A percentile compares a stretch with the other conserved stretches of the same genome.
These are phyloP conservation scores for Veloporphyrellus conicus DNA, from an alignment of 1,284 basidiomycete species.

Conservation along the genomic window DNA sequence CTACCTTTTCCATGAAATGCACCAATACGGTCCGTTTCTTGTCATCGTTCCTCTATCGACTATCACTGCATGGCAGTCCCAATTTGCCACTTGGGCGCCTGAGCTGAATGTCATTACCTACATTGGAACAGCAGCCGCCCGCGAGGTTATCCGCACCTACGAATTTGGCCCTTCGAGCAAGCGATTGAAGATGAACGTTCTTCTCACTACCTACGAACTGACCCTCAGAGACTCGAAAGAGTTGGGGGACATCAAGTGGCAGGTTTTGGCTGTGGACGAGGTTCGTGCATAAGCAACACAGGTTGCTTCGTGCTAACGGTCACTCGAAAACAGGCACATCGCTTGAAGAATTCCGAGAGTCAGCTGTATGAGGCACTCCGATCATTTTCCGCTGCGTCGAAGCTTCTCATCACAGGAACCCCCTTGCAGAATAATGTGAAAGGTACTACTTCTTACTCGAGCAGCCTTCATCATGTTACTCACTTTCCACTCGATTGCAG, in stretches of 20 bases:
- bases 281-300: conserved; percentile 38
- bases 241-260: conserved; percentile 94
- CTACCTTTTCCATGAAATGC: conserved; percentile 89
- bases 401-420: conserved; percentile 96
- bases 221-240: conserved; percentile 89
- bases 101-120: conserved; percentile 97
- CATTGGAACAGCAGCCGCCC: conserved; percentile 84
- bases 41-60: conserved; percentile 98
- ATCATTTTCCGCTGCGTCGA: conserved; percentile 85
- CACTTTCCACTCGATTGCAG: conserved; percentile 42
- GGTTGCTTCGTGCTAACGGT: conserved; percentile 9
- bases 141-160: conserved; percentile 87
- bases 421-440: conserved; percentile 99
- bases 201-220: conserved; percentile 97
- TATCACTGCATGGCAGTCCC: conserved; percentile 96
- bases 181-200: conserved; percentile 94
- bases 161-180: conserved; percentile 87
- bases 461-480: conserved; percentile 3
- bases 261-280: conserved; percentile 94
- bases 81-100: conserved; percentile 94
- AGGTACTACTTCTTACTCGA: conserved; percentile 48
- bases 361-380: conserved; percentile 94
- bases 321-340: conserved; percentile 68
- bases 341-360: conserved; percentile 96
- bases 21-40: conserved; percentile 95